Base-by-base conservation (phyloP, 2,329 filamentous ascomycete genomes). In the Hypoxylon sp. region DNA sequence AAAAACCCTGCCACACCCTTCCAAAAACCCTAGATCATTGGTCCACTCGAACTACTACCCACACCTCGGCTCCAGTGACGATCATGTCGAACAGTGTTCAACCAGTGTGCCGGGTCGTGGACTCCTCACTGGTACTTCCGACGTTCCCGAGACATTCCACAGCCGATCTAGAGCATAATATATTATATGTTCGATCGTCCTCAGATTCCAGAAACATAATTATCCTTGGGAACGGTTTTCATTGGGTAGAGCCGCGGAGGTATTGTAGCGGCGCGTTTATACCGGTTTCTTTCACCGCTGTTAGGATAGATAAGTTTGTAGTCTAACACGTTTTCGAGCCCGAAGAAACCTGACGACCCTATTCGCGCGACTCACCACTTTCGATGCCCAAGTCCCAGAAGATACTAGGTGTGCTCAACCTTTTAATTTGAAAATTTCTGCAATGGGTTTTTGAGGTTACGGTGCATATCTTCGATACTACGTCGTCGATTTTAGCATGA, bases 21-120 rank as follows among this genome's bases (percentile, higher is more conserved):
- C n/a, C 51, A 3, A 59, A 9, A n/a, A 22, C 35, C 29, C 29
- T 39, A 24, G 48, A 17, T 26, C 14, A 60, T 65, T 65, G 63
- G 63, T 39, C 63, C 51, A 57, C 57, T 55, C 35, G 63, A 61
- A 56, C 52, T 66, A 26, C 63, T 51, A 66, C 63, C 63, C 63
- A 66, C 57, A 60, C 63, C 44, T 66, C 56, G 56, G 63, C 55
- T 62, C 63, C 63, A 47, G 55, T 50, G 63, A 39, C 51, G 57
- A 61, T 66, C 63, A 61, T 66, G 63, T 66, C 63, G 57, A 66
- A 66, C 63, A 66, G 63, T 66, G 44, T 46, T 66, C 52, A 66
- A 56, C 57, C 63, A 66, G 57, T 44, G 44, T 53, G 52, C 57
- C 63, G 63, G 63, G 63, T 66, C 63, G n/a, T 22, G 47, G 33